phyloP scores from a whole-genome alignment of 441 rosid species.

The Flueggea neowawraea region DNA sequence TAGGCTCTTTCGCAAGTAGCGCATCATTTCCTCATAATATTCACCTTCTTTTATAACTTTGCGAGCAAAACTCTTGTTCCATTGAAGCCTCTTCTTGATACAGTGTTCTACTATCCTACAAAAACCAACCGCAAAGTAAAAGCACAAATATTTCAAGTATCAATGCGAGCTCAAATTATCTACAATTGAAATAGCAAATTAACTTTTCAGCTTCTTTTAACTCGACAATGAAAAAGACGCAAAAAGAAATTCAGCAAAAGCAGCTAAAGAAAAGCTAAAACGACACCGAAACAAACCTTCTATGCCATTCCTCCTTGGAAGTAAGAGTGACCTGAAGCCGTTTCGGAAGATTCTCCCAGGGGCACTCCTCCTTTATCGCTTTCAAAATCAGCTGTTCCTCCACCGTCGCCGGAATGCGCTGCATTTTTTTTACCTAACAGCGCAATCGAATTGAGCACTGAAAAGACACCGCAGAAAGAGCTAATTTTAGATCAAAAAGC shows the following conservation, averaged over 20 bases:
- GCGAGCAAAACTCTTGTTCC: slow-evolving; percentile 82
- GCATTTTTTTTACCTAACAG: slow-evolving; percentile 39
- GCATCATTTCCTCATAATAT: slow-evolving; percentile 97
- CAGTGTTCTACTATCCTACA: slow-evolving; percentile 80
- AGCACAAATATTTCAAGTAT: background rate
- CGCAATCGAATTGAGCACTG: too few species aligned
- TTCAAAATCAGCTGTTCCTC: slow-evolving; percentile 90
- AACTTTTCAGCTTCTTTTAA: too few species aligned
- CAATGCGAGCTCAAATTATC: background rate
- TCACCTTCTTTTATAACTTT: slow-evolving; percentile 93
- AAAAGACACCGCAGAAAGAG: too few species aligned
- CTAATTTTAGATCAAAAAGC: too few species aligned
- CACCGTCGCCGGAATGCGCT: slow-evolving; percentile 56
- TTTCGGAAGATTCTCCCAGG: slow-evolving; percentile 92
- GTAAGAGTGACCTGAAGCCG: slow-evolving; percentile 80
- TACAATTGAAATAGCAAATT: background rate
- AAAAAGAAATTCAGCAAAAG: too few species aligned
- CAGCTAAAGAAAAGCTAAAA: slow-evolving; percentile 1
- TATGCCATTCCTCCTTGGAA: slow-evolving; percentile 94
- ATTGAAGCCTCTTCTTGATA: slow-evolving; percentile 81
- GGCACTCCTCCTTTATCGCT: slow-evolving; percentile 79
- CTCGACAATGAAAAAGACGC: too few species aligned
- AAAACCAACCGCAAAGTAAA: slow-evolving; percentile 7
- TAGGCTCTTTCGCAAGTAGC: slow-evolving; percentile 84
- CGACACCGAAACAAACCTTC: slow-evolving; percentile 42